Evolutionary conservation across 139 green algal species (phyloP), one percentile per base, ranked within the genome.

Genomic region (Yamagishiella unicocca): DNA sequence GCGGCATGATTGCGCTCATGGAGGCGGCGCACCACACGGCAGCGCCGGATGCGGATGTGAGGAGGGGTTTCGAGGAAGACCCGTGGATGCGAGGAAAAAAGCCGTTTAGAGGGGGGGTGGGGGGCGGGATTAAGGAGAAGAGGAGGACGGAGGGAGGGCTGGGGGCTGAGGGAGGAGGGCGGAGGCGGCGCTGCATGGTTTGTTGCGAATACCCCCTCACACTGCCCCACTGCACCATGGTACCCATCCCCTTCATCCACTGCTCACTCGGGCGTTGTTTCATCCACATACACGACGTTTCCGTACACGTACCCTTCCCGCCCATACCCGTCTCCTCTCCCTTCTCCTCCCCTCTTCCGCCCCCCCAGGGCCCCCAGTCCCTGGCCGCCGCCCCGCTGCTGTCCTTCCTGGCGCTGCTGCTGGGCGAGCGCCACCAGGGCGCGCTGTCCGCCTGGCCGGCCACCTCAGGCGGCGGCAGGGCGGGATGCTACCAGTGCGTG

Each of bases 1-100:
- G 72, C 10, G 95, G 95, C 3, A 21, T 95, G 58, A 40, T 91
- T 46, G 43, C 88, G 21, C 79, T 96, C 62, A 81, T 96, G 82
- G 74, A 92, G 35, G 89, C 76, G 9, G 58, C 93, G 68, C 81
- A 89, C 62, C 62, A 70, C 14, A 67, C 92, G 45, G 73, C 88
- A 29, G 61, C 83, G 33, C 77, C 82, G 17, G 92, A 96, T 3
- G 87, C 83, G 1, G 72, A 90, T 42, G 90, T 87, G 76, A n/a
- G n/a, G n/a, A n/a, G n/a, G n/a, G n/a, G n/a, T n/a, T n/a, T n/a
- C n/a, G n/a, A n/a, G n/a, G n/a, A n/a, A n/a, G n/a, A n/a, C n/a
- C n/a, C n/a, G n/a, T n/a, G n/a, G n/a, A n/a, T n/a, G n/a, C n/a
- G n/a, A n/a, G n/a, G n/a, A n/a, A n/a, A n/a, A n/a, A n/a, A n/a